Conservation (phyloP, 306 rosid genomes). For the Gillenia trifoliata region DNA sequence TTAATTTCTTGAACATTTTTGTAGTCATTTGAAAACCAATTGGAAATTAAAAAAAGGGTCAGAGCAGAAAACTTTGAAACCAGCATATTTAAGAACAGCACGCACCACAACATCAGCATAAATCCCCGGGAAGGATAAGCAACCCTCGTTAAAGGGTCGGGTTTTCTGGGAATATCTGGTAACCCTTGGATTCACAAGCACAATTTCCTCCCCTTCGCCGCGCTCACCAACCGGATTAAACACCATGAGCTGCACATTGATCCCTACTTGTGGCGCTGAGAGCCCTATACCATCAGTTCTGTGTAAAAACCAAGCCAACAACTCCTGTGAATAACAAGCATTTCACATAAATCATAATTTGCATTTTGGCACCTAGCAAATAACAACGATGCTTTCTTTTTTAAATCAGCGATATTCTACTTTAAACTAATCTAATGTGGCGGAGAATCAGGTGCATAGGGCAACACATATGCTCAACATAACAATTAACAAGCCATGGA, state of each 20-base stretch:
- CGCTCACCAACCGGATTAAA: constrained; percentile 82
- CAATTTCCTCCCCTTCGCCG: constrained; percentile 89
- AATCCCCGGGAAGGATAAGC: constrained; percentile 82
- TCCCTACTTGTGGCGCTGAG: constrained; percentile 93
- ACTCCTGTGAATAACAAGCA: constrained; percentile 36
- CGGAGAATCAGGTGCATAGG: too few species aligned
- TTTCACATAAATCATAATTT: constrained; percentile 12
- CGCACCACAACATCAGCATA: constrained; percentile 65
- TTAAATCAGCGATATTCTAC: too few species aligned
- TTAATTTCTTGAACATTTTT: neutral
- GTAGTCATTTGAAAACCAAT: neutral
- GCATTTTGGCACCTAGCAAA: too few species aligned
- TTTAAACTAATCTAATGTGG: too few species aligned
- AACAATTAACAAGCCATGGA: neutral
- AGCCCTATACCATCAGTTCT: constrained; percentile 98
- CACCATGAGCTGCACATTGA: constrained; percentile 89
- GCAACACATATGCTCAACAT: too few species aligned
- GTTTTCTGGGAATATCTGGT: constrained; percentile 65
- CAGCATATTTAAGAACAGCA: neutral
- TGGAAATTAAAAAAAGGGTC: neutral
- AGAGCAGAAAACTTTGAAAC: neutral
- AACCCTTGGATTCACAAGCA: constrained; percentile 86
- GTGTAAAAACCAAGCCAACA: constrained; percentile 47
- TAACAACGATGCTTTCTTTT: neutral
- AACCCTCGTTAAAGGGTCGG: constrained; percentile 62